Evolutionary conservation across 148 eudicot species (phyloP).

Genomic region (Vaccinium myrtillus): DNA sequence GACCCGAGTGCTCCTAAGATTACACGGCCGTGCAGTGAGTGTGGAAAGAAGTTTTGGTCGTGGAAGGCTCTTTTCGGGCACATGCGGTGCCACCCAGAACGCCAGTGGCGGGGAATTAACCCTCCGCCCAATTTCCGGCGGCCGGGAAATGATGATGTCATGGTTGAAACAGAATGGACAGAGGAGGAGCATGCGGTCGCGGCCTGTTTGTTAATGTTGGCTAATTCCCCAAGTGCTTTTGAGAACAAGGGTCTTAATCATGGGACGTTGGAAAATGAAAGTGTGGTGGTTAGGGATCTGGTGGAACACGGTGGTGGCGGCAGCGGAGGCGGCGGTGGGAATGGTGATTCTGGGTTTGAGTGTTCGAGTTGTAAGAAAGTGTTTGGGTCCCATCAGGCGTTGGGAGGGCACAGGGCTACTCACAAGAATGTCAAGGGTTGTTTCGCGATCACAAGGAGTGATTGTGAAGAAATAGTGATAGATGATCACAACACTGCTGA

Average conservation of each 20-base stretch:
- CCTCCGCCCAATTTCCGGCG: conserved; percentile 59
- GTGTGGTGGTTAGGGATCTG: conserved; percentile 12
- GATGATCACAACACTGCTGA: neutral
- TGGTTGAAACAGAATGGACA: neutral
- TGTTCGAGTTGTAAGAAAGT: conserved; percentile 85
- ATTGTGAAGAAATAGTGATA: neutral
- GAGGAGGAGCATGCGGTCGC: conserved; percentile 68
- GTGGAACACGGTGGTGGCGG: neutral
- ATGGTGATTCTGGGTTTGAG: conserved; percentile 35
- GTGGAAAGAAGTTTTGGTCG: conserved; percentile 85
- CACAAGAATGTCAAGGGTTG: conserved; percentile 93
- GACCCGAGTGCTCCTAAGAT: conserved; percentile 71
- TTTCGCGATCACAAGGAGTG: conserved; percentile 43
- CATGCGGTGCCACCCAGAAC: conserved; percentile 97
- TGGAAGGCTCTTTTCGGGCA: conserved; percentile 89
- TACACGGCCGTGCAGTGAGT: conserved; percentile 76
- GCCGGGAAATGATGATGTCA: neutral
- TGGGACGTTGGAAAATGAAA: neutral
- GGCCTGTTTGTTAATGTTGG: conserved; percentile 56
- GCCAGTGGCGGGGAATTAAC: conserved; percentile 94
- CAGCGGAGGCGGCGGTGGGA: neutral
- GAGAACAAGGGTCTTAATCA: conserved; percentile 7
- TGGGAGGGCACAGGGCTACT: conserved; percentile 91
- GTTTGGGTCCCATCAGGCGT: conserved; percentile 78
- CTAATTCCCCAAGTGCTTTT: conserved; percentile 28